Evolutionary conservation across 2,329 filamentous ascomycete genomes (phyloP).

Genomic region (Mariannaea sp.): DNA sequence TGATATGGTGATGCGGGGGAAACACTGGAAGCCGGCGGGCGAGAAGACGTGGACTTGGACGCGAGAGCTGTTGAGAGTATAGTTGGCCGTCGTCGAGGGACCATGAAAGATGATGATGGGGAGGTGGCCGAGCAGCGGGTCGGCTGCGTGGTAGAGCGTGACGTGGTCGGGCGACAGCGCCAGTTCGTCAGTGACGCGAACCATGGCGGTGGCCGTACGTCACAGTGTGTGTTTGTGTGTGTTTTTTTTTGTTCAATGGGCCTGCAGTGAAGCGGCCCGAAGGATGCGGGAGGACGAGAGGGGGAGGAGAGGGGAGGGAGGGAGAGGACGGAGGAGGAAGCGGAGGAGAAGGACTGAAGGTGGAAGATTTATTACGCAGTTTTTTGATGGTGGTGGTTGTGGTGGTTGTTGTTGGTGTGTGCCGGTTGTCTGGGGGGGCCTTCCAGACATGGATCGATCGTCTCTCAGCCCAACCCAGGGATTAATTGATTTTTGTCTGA

Average conservation of each 20-base stretch:
- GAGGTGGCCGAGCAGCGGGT: slow-evolving; percentile 79
- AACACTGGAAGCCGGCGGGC: slow-evolving; percentile 86
- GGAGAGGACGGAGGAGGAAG: not conserved
- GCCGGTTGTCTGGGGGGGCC: slow-evolving; percentile 6
- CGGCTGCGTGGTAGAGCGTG: slow-evolving; percentile 86
- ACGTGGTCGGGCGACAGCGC: slow-evolving; percentile 80
- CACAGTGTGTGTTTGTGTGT: no score
- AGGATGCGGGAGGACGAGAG: slow-evolving; percentile 25
- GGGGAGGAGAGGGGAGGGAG: slow-evolving; percentile 7
- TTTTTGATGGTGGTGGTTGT: not conserved
- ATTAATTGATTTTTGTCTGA: not conserved
- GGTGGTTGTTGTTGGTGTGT: slow-evolving; percentile 5
- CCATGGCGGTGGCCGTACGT: slow-evolving; percentile 67
- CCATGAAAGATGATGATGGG: slow-evolving; percentile 92
- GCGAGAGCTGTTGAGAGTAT: slow-evolving; percentile 84
- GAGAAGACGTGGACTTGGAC: slow-evolving; percentile 94
- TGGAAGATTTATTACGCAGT: not conserved
- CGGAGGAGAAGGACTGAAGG: not conserved
- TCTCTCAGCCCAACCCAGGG: slow-evolving; percentile 13
- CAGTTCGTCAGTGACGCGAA: slow-evolving; percentile 78
- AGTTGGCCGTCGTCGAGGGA: slow-evolving; percentile 85
- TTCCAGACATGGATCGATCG: slow-evolving; percentile 3
- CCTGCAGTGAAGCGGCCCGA: slow-evolving; percentile 25
- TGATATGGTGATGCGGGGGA: slow-evolving; percentile 88
- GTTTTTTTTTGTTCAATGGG: no score